Percentiles rank a stretch among this genome's conserved stretches.
phyloP scores from a whole-genome alignment of 2,329 filamentous ascomycete species.

The Penicillium sp. region DNA sequence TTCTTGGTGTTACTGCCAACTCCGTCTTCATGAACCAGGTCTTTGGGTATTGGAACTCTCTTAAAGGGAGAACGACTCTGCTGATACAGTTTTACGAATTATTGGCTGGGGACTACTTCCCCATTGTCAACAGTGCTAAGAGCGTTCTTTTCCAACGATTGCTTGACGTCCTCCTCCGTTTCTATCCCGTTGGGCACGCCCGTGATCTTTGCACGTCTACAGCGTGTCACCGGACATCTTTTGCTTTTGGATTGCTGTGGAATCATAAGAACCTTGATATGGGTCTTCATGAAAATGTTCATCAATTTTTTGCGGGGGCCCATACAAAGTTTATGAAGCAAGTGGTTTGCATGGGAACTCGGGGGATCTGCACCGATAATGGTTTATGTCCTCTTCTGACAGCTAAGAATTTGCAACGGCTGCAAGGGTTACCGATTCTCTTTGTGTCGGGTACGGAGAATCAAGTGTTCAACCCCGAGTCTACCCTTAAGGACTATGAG shows the following conservation, averaged over 20 bases:
- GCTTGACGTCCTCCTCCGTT: conserved; percentile 21
- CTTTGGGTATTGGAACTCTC: conserved; percentile 15
- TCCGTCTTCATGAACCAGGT: conserved; percentile 19
- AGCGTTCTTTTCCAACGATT: conserved; percentile 11
- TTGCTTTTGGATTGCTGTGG: conserved; percentile 32
- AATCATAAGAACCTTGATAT: conserved; percentile 29
- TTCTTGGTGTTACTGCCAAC: conserved; percentile 17
- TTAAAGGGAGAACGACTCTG: conserved; percentile 4
- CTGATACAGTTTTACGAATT: conserved; percentile 4
- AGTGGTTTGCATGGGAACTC: conserved; percentile 19
- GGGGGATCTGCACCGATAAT: not conserved
- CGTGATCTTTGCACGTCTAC: conserved; percentile 28
- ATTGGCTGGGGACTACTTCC: conserved; percentile 13
- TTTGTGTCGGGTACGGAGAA: conserved; percentile 22
- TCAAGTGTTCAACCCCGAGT: conserved; percentile 21
- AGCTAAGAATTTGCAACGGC: conserved; percentile 8
- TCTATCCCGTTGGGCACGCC: conserved; percentile 27
- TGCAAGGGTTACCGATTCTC: conserved; percentile 19
- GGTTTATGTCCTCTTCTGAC: conserved; percentile 6
- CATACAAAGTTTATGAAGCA: conserved; percentile 25
- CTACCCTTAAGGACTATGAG: conserved; percentile 20
- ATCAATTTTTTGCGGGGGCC: conserved; percentile 23
- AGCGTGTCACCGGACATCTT: conserved; percentile 26
- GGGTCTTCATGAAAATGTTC: conserved; percentile 25
- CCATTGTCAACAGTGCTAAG: not conserved